phyloP scores from a whole-genome alignment of 352 stramenopile genomes.

The Globisporangium cystogenes region DNA sequence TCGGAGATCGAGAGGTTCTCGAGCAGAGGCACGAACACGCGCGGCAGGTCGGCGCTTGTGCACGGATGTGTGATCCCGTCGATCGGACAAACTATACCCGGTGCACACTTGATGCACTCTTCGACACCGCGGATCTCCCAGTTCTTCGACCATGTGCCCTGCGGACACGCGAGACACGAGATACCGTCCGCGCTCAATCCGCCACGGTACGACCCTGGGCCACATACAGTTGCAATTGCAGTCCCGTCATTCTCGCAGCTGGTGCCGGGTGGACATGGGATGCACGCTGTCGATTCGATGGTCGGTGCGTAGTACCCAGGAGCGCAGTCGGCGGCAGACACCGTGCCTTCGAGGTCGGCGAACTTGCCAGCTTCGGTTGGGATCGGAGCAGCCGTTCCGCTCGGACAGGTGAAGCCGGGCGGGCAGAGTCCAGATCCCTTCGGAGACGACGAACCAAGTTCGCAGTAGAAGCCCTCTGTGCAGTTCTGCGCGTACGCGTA shows the following conservation, averaged over 20 bases:
- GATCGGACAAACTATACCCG: conserved; percentile 90
- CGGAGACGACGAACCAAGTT: conserved; percentile 87
- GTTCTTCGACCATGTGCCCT: conserved; percentile 98
- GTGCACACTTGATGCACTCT: conserved; percentile 91
- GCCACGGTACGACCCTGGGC: conserved; percentile 90
- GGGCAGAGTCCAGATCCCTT: conserved; percentile 94
- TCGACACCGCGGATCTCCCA: conserved; percentile 94
- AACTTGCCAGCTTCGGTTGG: conserved; percentile 91
- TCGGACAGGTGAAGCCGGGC: conserved; percentile 91
- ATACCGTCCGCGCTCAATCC: conserved; percentile 83
- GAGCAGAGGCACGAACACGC: conserved; percentile 77
- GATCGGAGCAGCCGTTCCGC: conserved; percentile 90
- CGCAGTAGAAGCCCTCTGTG: conserved; percentile 94
- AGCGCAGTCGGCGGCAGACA: conserved; percentile 89
- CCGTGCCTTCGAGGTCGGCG: conserved; percentile 88
- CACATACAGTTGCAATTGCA: conserved; percentile 85
- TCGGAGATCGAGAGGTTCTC: conserved; percentile 85
- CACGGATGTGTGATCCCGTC: conserved; percentile 95
- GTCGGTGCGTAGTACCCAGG: conserved; percentile 96
- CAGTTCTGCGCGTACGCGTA: conserved; percentile 92
- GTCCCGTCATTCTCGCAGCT: conserved; percentile 90
- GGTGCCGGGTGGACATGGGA: conserved; percentile 91
- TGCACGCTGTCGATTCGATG: conserved; percentile 91
- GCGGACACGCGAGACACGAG: conserved; percentile 87
- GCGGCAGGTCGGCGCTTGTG: conserved; percentile 89